These are phyloP conservation scores for Lentinula sp. DNA, from an alignment of 768 basidiomycete genomes.

Conservation along the genomic window DNA sequence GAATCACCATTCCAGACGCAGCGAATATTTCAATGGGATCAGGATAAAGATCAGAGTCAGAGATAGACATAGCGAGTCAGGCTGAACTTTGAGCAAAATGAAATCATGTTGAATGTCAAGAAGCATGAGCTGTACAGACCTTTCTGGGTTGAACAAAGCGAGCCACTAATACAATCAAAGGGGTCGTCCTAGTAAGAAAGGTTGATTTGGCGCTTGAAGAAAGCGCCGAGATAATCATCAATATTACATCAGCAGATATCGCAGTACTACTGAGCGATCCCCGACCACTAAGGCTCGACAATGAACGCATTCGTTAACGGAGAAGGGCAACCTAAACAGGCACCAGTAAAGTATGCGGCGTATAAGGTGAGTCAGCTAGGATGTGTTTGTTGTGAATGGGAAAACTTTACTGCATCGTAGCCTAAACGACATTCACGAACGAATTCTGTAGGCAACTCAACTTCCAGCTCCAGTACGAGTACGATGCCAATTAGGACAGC, in stretches of 20 bases:
- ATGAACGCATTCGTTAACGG: background rate
- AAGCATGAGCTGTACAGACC: too few relatives aligned
- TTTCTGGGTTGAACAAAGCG: too few relatives aligned
- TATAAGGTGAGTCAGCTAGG: background rate
- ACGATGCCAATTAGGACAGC: background rate
- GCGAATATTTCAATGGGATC: too few relatives aligned
- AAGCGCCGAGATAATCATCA: too few relatives aligned
- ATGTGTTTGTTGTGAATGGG: background rate
- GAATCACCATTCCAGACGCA: too few relatives aligned
- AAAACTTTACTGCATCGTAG: background rate
- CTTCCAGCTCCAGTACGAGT: background rate
- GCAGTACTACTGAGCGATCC: background rate
- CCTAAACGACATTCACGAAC: constrained; percentile 1
- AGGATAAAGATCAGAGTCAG: too few relatives aligned
- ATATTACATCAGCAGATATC: too few relatives aligned
- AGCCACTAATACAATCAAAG: too few relatives aligned
- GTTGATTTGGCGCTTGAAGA: background rate
- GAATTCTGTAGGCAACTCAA: background rate
- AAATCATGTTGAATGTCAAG: too few relatives aligned
- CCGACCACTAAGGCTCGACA: background rate
- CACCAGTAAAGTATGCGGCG: background rate
- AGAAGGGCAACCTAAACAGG: background rate
- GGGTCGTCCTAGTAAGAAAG: too few relatives aligned
- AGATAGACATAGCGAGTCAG: too few relatives aligned
- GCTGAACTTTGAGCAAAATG: too few relatives aligned